Conservation (phyloP, 495 filamentous ascomycete genomes). For the Penicillium robsamsonii region DNA sequence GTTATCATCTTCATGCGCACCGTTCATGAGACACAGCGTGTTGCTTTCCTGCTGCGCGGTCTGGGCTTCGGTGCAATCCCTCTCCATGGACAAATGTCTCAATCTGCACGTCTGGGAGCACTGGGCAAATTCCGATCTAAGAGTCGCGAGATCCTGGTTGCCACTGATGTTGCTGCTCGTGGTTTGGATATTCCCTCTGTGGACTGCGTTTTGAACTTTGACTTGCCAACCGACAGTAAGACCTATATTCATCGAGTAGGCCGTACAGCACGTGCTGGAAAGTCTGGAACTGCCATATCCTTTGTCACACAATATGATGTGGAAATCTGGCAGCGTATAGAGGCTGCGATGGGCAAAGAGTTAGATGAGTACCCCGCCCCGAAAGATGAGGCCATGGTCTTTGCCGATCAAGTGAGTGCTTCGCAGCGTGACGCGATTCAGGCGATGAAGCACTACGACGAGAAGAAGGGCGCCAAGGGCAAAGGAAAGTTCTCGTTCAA, state of each 20-base stretch:
- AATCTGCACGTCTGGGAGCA: slow-evolving; percentile 78
- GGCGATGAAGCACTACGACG: slow-evolving; percentile 80
- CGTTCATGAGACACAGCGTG: slow-evolving; percentile 81
- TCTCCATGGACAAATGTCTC: slow-evolving; percentile 84
- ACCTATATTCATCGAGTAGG: slow-evolving; percentile 96
- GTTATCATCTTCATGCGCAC: slow-evolving; percentile 92
- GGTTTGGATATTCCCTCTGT: slow-evolving; percentile 94
- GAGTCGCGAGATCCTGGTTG: slow-evolving; percentile 80
- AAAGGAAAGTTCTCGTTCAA: slow-evolving; percentile 53
- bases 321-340: slow-evolving; percentile 82
- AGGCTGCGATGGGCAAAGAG: slow-evolving; percentile 75
- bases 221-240: slow-evolving; percentile 78
- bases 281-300: slow-evolving; percentile 75
- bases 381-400: slow-evolving; percentile 86
- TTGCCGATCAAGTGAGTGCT: slow-evolving; percentile 61
- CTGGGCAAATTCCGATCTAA: slow-evolving; percentile 82
- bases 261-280: slow-evolving; percentile 87
- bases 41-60: slow-evolving; percentile 75
- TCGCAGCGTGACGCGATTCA: slow-evolving; percentile 78
- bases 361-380: slow-evolving; percentile 62
- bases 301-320: slow-evolving; percentile 91
- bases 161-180: slow-evolving; percentile 90
- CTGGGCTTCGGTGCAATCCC: slow-evolving; percentile 86
- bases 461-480: slow-evolving; percentile 68
- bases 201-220: slow-evolving; percentile 84